These are phyloP conservation scores for Dactylis glomerata DNA, from an alignment of 176 grass and related monocot species.

Conservation along the genomic window DNA sequence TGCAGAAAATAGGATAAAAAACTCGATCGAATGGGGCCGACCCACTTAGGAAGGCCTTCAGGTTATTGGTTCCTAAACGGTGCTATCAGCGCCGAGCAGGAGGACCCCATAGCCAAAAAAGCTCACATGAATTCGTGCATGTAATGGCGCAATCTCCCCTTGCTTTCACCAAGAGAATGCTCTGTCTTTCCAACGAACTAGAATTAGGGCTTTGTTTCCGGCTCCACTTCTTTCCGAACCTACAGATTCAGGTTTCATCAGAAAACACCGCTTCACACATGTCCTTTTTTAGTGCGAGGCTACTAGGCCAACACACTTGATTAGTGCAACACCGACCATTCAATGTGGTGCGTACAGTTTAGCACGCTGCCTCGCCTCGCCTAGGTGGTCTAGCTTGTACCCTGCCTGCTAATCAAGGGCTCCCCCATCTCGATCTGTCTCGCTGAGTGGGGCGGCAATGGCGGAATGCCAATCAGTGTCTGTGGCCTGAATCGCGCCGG, in stretches of 20 bases:
- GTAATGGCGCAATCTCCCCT: constrained; percentile 30
- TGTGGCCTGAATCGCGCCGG: constrained; percentile 11
- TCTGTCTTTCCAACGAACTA: not conserved
- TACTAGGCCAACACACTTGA: not conserved
- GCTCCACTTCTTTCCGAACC: not conserved
- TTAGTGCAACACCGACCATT: not conserved
- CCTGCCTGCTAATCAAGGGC: not conserved
- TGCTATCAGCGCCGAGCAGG: no score
- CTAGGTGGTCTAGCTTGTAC: not conserved
- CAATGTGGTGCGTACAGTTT: not conserved
- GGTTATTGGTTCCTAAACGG: no score
- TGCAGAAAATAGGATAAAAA: no score
- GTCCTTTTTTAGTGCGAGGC: not conserved
- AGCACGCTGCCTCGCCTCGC: constrained; percentile 12
- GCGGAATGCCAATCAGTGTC: constrained; percentile 24
- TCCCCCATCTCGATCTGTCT: not conserved
- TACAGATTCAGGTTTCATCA: constrained; percentile 15
- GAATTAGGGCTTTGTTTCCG: not conserved
- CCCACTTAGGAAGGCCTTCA: no score
- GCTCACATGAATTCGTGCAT: not conserved
- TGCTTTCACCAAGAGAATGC: not conserved
- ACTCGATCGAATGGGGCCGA: no score
- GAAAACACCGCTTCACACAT: not conserved
- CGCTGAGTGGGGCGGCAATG: constrained; percentile 25
- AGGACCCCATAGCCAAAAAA: no score